A percentile compares a stretch with the other conserved stretches of the same genome.
These are phyloP conservation scores for Hypoxylon sp. DNA, from an alignment of 2,329 filamentous ascomycete species.

Conservation along the genomic window DNA sequence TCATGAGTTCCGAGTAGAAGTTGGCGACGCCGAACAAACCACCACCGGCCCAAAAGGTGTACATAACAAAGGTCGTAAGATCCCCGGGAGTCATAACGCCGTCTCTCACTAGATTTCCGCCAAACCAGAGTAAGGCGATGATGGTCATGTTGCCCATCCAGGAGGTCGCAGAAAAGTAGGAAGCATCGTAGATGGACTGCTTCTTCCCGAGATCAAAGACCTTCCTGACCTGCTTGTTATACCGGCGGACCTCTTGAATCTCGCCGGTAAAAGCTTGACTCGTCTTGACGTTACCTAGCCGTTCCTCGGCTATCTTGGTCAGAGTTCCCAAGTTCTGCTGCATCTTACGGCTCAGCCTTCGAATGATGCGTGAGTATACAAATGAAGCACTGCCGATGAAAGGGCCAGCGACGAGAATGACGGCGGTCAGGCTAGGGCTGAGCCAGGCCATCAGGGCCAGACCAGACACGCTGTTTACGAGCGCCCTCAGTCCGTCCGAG, in stretches of 20 bases:
- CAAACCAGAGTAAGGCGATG: conserved; percentile 85
- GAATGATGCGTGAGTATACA: conserved; percentile 87
- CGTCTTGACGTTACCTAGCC: conserved; percentile 95
- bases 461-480: conserved; percentile 89
- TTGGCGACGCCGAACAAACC: conserved; percentile 93
- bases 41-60: conserved; percentile 84
- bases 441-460: conserved; percentile 96
- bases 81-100: conserved; percentile 91
- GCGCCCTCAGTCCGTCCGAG: conserved; percentile 89
- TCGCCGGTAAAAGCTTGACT: conserved; percentile 97
- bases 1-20: conserved; percentile 99
- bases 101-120: conserved; percentile 86
- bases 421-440: conserved; percentile 86
- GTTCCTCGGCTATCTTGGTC: conserved; percentile 97
- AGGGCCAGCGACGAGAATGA: conserved; percentile 86
- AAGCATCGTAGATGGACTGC: conserved; percentile 88
- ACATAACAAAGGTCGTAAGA: conserved; percentile 97
- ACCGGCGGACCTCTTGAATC: conserved; percentile 85
- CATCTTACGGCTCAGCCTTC: conserved; percentile 89
- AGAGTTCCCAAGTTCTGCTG: conserved; percentile 92
- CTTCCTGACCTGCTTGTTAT: conserved; percentile 89
- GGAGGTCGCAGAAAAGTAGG: conserved; percentile 87
- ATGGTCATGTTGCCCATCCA: conserved; percentile 98
- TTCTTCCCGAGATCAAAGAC: conserved; percentile 89
- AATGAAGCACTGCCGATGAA: conserved; percentile 90